Evolutionary conservation across 2,329 filamentous ascomycete species (phyloP), one percentile per base, ranked within the genome.

Genomic region (Pseudopithomyces maydicus): DNA sequence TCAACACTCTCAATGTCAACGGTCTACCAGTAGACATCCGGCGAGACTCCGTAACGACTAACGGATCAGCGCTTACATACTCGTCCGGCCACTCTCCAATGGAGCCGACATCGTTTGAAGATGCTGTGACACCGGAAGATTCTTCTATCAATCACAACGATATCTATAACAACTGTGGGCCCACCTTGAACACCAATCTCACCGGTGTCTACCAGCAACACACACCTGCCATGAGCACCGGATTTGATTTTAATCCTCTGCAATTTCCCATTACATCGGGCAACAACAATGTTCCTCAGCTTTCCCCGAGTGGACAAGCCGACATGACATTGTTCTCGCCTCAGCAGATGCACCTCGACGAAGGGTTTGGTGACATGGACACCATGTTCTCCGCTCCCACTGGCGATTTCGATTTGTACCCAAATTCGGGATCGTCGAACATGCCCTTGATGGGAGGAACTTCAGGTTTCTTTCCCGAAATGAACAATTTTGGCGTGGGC

Each of bases 271-370:
- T 67, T 12, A 67, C 52, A 51, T 64, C 63, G 32, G 54, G 64
- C 26, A 58, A 61, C 23, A 57, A 46, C 41, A 63, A 67, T 26
- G 65, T 76, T 6, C 70, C 74, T 35, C 88, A 90, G 58, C 83
- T 91, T 59, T 92, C 89, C 3, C 88, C 89, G 8, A 81, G 82
- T 52, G 89, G 87, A 5, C 88, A 91, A 66, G 82, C 84, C 35
- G 87, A 89, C 57, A 79, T 86, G 1, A 90, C 90, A 78, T 82
- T 91, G 32, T 89, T 83, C 75, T 89, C 89, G 10, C 87, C 89
- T 46, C 82, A 82, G 39, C 82, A 82, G 41, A 88, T 87, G 76
- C 75, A 74, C 32, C 62, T 79, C 23, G 89, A 92, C 58, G 88
- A 91, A 66, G 84, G 82, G 38, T 90, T 87, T 64, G 84, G 85